These are phyloP conservation scores for Ophiosphaerella korrae DNA, from an alignment of 2,329 filamentous ascomycete species.

Conservation along the genomic window DNA sequence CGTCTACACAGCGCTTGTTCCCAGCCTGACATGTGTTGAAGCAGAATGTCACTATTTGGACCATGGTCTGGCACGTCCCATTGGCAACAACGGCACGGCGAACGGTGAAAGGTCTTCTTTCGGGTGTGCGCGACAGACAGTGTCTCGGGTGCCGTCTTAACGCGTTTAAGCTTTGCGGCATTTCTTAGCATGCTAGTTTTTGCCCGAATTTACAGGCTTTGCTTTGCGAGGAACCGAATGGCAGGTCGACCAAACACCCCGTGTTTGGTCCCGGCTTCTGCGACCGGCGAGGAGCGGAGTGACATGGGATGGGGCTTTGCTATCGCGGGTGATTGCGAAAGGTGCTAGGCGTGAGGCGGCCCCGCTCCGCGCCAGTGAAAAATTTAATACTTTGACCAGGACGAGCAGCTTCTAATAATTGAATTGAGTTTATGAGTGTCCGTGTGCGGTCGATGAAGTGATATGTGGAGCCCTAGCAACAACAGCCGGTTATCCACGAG, in stretches of 20 bases:
- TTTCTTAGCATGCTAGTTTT: constrained; percentile 4
- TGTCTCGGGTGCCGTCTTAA: constrained; percentile 5
- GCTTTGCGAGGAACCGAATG: constrained; percentile 1
- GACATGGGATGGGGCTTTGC: neutral
- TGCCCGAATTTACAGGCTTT: neutral
- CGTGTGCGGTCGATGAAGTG: no score
- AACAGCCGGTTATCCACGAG: no score
- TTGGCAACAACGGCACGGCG: no score
- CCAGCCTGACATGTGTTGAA: neutral
- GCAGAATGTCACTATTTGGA: neutral
- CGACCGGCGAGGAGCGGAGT: neutral
- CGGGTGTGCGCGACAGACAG: constrained; percentile 1
- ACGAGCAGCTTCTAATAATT: no score
- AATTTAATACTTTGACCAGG: no score
- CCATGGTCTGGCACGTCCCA: no score
- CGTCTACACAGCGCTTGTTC: neutral
- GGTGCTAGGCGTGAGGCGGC: no score
- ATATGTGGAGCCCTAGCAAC: no score
- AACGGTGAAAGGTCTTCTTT: neutral
- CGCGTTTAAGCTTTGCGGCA: constrained; percentile 5
- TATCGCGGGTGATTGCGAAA: no score
- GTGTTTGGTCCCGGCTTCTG: constrained; percentile 3
- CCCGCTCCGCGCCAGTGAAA: no score
- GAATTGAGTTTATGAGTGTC: no score
- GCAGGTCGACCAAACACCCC: constrained; percentile 1